phyloP scores from a whole-genome alignment of 345 rosid species.

The Mercurialis annua region DNA sequence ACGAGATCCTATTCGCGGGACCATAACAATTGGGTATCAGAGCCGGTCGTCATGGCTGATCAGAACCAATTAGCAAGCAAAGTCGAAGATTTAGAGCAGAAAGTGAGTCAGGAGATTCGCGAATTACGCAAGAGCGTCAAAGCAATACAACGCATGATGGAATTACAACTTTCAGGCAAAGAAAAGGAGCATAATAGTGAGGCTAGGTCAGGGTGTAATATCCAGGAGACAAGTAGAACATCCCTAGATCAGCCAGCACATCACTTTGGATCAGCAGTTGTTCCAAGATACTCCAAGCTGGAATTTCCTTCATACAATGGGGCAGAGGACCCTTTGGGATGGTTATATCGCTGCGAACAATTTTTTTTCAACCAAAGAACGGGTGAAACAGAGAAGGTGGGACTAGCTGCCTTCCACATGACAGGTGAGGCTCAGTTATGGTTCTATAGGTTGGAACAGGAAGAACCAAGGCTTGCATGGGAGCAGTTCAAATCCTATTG shows the following conservation, averaged over 20 bases:
- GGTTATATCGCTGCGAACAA: background rate
- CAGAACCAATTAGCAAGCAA: background rate
- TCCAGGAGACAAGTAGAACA: too few species aligned
- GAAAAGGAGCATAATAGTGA: background rate
- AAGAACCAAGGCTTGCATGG: too few species aligned
- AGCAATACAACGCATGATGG: too few species aligned
- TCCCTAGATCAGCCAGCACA: background rate
- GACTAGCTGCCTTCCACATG: background rate
- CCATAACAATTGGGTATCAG: constrained; percentile 4
- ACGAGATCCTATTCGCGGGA: background rate
- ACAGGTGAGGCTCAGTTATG: background rate
- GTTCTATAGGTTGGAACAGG: background rate
- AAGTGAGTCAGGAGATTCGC: too few species aligned
- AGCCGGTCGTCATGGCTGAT: background rate
- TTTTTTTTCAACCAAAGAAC: background rate
- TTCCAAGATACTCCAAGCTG: background rate
- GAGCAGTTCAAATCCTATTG: background rate
- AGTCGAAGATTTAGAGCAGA: background rate
- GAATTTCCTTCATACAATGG: background rate
- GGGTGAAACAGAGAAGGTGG: background rate
- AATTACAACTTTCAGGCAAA: too few species aligned
- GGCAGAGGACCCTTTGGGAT: background rate
- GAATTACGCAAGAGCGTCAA: too few species aligned
- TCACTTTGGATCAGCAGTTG: background rate
- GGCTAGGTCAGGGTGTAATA: background rate